Percentiles rank a stretch among this genome's conserved stretches.
phyloP scores from a whole-genome alignment of 306 rosid genomes.

The Spatholobus suberectus region DNA sequence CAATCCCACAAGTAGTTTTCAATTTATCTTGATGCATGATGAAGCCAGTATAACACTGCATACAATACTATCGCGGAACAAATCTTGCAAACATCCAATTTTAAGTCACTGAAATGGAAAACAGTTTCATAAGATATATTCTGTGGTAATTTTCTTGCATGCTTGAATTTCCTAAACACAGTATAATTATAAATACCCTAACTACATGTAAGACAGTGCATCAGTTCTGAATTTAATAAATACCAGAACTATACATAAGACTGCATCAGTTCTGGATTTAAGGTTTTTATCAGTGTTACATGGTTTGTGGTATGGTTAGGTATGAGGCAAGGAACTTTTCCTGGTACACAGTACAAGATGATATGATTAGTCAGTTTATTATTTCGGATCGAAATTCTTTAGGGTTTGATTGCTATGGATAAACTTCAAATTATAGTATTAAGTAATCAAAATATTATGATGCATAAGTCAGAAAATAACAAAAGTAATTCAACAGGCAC shows the following conservation, averaged over 20 bases:
- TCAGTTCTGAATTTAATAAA: slow-evolving; percentile 3
- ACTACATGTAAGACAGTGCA: background rate
- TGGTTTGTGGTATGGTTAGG: background rate
- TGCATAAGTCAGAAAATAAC: background rate
- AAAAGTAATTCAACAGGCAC: background rate
- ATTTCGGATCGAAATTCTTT: background rate
- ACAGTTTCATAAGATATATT: background rate
- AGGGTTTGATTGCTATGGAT: background rate
- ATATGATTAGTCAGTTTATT: background rate
- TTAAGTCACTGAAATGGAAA: background rate
- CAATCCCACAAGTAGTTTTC: slow-evolving; percentile 16
- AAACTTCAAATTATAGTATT: background rate
- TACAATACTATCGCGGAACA: background rate
- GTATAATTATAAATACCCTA: background rate
- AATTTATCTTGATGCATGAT: slow-evolving; percentile 9
- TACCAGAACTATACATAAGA: background rate
- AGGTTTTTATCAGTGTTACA: background rate
- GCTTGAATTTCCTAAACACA: background rate
- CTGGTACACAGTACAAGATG: background rate
- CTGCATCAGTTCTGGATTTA: slow-evolving; percentile 9
- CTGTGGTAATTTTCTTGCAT: background rate
- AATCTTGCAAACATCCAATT: background rate
- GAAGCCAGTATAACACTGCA: background rate
- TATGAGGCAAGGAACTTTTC: background rate
- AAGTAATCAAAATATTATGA: background rate